Evolutionary conservation across 75 land plant species (phyloP).

Genomic region (Adiantum capillusveneris): DNA sequence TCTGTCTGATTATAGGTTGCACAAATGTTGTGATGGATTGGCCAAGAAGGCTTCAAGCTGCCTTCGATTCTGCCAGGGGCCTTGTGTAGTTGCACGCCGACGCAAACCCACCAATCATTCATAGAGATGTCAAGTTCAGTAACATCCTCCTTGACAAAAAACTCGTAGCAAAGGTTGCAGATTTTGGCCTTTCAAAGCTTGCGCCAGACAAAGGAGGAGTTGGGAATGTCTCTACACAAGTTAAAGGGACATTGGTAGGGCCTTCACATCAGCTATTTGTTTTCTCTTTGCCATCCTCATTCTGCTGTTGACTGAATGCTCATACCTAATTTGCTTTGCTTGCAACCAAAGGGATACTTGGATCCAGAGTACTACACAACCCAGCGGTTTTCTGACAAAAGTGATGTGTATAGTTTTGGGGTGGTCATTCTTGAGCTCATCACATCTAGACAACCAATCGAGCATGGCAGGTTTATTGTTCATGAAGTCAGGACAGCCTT

Average conservation of each 20-base stretch:
- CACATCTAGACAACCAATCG: conserved; percentile 15
- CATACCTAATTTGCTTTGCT: neutral
- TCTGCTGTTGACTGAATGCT: neutral
- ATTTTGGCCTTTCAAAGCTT: conserved; percentile 21
- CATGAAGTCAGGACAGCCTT: conserved; percentile 8
- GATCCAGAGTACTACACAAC: conserved; percentile 34
- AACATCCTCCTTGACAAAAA: conserved; percentile 27
- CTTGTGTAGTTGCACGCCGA: conserved; percentile 17
- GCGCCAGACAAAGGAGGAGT: conserved; percentile 7
- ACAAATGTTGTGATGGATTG: conserved; percentile 9
- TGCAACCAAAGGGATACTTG: conserved; percentile 17
- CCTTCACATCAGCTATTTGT: neutral
- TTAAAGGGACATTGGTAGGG: conserved; percentile 28
- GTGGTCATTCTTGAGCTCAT: conserved; percentile 33
- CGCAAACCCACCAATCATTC: conserved; percentile 27
- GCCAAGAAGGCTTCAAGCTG: conserved; percentile 19
- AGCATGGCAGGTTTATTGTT: conserved; percentile 11
- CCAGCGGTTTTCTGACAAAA: conserved; percentile 9
- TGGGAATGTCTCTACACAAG: conserved; percentile 16
- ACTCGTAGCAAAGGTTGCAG: conserved; percentile 27
- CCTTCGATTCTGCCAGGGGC: conserved; percentile 24
- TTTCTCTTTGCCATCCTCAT: no score
- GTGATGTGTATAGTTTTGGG: conserved; percentile 33
- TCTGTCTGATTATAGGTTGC: neutral
- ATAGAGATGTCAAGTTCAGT: conserved; percentile 20